Evolutionary conservation across 2,329 filamentous ascomycete species (phyloP).

Genomic region (Capronia coronata): DNA sequence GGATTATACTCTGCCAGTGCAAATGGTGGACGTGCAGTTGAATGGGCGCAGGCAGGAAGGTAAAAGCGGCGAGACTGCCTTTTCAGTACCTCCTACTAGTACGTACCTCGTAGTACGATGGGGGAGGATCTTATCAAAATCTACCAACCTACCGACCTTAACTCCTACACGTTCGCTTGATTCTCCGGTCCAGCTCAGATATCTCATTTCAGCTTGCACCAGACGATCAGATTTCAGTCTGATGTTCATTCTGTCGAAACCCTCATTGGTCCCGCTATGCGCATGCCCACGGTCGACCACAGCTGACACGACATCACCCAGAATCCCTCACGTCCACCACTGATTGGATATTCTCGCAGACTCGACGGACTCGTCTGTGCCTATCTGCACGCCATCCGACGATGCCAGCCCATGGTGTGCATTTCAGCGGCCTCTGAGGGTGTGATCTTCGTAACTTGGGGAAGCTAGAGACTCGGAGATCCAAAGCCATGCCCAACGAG

Average conservation of each 20-base stretch:
- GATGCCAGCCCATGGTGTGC: slow-evolving; percentile 5
- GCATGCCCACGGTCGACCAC: neutral
- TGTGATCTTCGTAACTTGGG: slow-evolving; percentile 9
- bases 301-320: neutral
- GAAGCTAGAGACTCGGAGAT: slow-evolving; percentile 1
- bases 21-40: too few species aligned
- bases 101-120: too few species aligned
- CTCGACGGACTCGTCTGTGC: neutral
- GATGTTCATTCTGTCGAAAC: too few species aligned
- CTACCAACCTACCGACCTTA: too few species aligned
- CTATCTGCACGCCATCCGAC: slow-evolving; percentile 12
- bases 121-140: too few species aligned
- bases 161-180: too few species aligned
- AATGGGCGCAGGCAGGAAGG: too few species aligned
- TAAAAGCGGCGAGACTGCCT: neutral
- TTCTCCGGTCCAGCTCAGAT: too few species aligned
- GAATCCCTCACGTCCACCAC: neutral
- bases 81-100: too few species aligned
- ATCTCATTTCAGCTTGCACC: too few species aligned
- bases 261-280: neutral
- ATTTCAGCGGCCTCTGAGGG: neutral
- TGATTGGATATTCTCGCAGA: slow-evolving; percentile 7
- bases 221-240: too few species aligned
- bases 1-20: too few species aligned
- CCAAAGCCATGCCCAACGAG: slow-evolving; percentile 2